Evolutionary conservation across 768 basidiomycete genomes (phyloP), one percentile per base, ranked within the genome.

Genomic region (Russula virescens): DNA sequence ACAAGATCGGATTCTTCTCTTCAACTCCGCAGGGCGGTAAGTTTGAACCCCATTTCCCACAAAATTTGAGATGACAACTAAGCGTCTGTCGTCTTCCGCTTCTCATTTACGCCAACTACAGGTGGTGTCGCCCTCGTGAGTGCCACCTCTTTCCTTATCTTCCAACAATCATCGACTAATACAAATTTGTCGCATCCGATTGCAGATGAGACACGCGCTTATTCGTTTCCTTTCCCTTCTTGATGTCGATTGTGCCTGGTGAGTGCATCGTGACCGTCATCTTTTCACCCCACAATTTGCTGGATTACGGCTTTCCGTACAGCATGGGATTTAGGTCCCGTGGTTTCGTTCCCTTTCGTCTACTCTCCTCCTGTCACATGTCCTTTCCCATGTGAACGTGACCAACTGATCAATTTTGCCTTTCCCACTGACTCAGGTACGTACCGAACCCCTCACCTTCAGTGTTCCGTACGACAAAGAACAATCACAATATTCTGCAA

Each of bases 401-500:
- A 19, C 18, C 10, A 23, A 43, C 28, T 65, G 25, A 64, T 21
- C 43, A 11, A 49, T 18, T 54, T 51, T 56, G 52, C 64, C 62
- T 65, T 66, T 68, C 49, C 52, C 51, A 48, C 40, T 45, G 11
- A 25, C 50, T 52, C 65, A 89, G 88, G 88, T 91, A 91, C 75
- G 89, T 93, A 35, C 91, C 89, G 51, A 92, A 91, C 77, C 89
- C 90, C 25, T 86, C 91, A 50, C 93, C 94, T 1, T 83, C 82
- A 65, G 90, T 96, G 43, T 96, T 95, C 82, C 86, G 93, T 66
- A 93, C 89, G 64, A 95, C 93, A 67, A 91, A 91, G 80, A 91
- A 92, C 90, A 92, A 92, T 79, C 91, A 93, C 83, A 93, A 93
- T 76, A 92, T 91, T 71, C 79, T 96, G 25, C 94, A 97, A 83